Conservation (phyloP, 352 stramenopile species). For the Aphanomyces euteiches region DNA sequence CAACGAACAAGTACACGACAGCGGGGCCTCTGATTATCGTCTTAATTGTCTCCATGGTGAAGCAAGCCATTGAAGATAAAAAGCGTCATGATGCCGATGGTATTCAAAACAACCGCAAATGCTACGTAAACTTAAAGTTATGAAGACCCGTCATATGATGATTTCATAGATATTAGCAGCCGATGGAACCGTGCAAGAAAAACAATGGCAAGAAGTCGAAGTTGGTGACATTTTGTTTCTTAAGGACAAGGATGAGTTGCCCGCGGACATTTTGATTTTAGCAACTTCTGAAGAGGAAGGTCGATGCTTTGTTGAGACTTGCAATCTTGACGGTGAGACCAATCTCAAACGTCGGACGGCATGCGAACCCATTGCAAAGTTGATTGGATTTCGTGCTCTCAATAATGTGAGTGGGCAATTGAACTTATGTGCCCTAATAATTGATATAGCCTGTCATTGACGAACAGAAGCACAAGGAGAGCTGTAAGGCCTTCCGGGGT, state of each 20-base stretch:
- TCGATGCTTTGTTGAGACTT: constrained; percentile 89
- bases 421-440: neutral
- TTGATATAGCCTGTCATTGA: constrained; percentile 10
- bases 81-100: constrained; percentile 68
- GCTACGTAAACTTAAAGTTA: constrained; percentile 34
- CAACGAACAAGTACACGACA: constrained; percentile 67
- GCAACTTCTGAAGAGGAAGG: constrained; percentile 71
- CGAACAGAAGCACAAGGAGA: constrained; percentile 8
- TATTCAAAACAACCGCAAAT: constrained; percentile 57
- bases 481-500: constrained; percentile 3
- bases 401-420: constrained; percentile 38
- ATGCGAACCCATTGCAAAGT: constrained; percentile 50
- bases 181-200: constrained; percentile 44
- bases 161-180: constrained; percentile 54
- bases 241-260: constrained; percentile 51
- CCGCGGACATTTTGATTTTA: constrained; percentile 66
- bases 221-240: constrained; percentile 79
- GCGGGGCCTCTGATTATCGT: constrained; percentile 65
- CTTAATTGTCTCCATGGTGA: constrained; percentile 71
- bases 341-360: constrained; percentile 86
- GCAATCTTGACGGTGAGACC: constrained; percentile 92
- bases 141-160: neutral
- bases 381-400: constrained; percentile 54
- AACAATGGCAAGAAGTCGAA: constrained; percentile 72
- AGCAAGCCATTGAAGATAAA: constrained; percentile 74